phyloP scores from a whole-genome alignment of 768 basidiomycete genomes.

The Artomyces pyxidatus region DNA sequence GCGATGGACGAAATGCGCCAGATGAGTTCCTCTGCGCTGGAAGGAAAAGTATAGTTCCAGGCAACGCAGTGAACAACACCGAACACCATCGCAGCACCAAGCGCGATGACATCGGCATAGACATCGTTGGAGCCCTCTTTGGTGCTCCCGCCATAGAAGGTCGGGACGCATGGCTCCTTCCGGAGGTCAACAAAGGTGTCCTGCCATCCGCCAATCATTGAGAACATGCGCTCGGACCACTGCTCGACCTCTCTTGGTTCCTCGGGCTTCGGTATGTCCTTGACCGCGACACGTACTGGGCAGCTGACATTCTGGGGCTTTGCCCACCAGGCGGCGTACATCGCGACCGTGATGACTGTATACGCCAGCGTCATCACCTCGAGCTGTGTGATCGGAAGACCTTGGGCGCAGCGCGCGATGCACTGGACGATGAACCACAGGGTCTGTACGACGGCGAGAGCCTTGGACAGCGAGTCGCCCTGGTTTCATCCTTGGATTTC shows the following conservation, averaged over 20 bases:
- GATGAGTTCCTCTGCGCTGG: background rate
- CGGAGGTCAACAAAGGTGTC: background rate
- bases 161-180: background rate
- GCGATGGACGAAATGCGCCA: background rate
- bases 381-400: conserved; percentile 22
- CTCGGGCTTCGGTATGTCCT: background rate
- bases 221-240: background rate
- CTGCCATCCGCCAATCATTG: background rate
- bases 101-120: background rate
- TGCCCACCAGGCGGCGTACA: background rate
- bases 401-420: conserved; percentile 16
- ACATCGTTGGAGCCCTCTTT: background rate
- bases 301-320: background rate
- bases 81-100: background rate
- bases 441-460: background rate
- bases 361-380: conserved; percentile 26
- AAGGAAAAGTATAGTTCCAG: background rate
- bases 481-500: background rate
- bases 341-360: background rate
- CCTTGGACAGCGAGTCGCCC: background rate
- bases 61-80: background rate
- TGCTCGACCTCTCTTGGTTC: background rate
- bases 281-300: background rate
- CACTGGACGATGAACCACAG: background rate
- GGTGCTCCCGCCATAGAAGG: background rate